phyloP scores from a whole-genome alignment of 257 asterid genomes.

The Thymus quinquecostatus region DNA sequence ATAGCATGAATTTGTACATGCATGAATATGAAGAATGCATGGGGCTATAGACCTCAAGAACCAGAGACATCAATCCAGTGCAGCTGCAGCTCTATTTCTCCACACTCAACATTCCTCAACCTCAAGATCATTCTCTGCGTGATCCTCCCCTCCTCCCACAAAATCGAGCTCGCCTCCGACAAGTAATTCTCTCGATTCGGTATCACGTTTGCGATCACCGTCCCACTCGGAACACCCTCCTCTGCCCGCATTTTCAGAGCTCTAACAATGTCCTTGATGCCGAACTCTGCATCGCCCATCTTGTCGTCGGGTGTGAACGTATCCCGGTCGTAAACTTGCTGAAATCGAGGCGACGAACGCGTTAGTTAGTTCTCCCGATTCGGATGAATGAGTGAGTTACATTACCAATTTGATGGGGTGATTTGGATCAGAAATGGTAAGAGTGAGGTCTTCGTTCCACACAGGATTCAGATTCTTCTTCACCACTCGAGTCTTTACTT shows the following conservation, averaged over 20 bases:
- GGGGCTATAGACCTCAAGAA: conserved; percentile 36
- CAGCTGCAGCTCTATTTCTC: conserved; percentile 64
- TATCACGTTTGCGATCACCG: conserved; percentile 49
- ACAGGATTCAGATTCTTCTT: no score
- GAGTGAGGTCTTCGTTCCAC: no score
- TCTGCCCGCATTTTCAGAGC: conserved; percentile 42
- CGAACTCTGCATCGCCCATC: conserved; percentile 86
- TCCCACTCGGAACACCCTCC: conserved; percentile 51
- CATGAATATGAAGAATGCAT: background rate
- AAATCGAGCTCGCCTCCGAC: conserved; percentile 62
- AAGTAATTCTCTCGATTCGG: conserved; percentile 64
- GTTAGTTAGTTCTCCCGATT: background rate
- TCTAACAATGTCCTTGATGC: conserved; percentile 46
- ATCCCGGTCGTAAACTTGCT: conserved; percentile 72
- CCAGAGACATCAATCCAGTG: conserved; percentile 76
- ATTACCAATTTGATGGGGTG: no score
- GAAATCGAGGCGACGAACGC: conserved; percentile 23
- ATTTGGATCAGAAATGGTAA: no score
- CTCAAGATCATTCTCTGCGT: conserved; percentile 60
- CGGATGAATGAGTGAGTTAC: no score
- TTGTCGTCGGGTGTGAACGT: conserved; percentile 64
- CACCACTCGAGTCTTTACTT: conserved; percentile 53
- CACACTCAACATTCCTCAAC: conserved; percentile 70
- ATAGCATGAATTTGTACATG: no score
- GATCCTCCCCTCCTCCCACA: conserved; percentile 54